Evolutionary conservation across 2,329 filamentous ascomycete species (phyloP), one percentile per base, ranked within the genome.

Genomic region (Helicocarpus griseus): DNA sequence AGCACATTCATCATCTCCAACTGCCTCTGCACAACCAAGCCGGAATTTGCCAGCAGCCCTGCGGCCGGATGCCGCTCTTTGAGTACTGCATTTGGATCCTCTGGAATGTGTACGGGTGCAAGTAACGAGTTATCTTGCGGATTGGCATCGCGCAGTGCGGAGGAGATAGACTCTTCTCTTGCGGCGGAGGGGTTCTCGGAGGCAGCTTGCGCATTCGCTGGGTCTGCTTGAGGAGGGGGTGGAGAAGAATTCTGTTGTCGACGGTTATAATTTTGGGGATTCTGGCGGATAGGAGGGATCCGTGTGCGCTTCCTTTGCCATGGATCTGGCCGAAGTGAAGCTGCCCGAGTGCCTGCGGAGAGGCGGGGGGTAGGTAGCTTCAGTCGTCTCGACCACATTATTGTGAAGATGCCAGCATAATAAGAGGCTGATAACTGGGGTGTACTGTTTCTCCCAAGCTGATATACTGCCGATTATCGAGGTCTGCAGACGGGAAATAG

Each of bases 1-100:
- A 85, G 72, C 8, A 84, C 71, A 63, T 83, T 84, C 77, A 83
- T 81, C 69, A 83, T 75, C 61, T 84, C 81, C 26, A 85, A 61
- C 59, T 84, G 80, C 29, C 81, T 70, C 57, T 83, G 80, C 8
- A 85, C 73, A 5, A 85, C 76, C 41, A 85, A 69, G 7, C 78
- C 76, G 1, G 80, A 82, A 60, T 84, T 82, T 40, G 77, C 73
- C 19, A 85, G 68, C 19, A 85, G 71, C 6, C 71, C 69, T 50
- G 75, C 73, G 1, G 80, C 79, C 0, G 81, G 81, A 57, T 85
- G 81, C 1, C 67, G 71, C 40, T 74, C 69, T 58, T 77, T 80
- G 24, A 85, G 75, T 1, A 83, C 73, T 44, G 72, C 77, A 69
- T 79, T 65, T 1, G 79, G 76, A 58, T 83, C 80, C 64, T 82